Percentiles rank a stretch among this genome's conserved stretches.
Conservation (phyloP, 495 filamentous ascomycete species). For the Xylaria telfairii region DNA sequence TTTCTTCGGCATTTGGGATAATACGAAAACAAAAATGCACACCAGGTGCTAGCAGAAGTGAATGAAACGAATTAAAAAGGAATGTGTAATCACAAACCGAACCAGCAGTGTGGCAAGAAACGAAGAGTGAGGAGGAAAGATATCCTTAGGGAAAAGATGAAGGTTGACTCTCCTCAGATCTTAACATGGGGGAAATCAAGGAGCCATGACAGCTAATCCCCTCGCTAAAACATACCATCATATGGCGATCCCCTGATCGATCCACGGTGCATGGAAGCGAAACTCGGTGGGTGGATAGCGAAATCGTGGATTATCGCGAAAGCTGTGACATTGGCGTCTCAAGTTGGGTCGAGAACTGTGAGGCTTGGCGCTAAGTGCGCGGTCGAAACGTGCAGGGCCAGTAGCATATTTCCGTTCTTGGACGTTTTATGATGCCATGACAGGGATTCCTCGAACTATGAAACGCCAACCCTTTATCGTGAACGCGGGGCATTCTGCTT, state of each 20-base stretch:
- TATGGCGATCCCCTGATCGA: background rate
- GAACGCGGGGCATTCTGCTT: constrained; percentile 2
- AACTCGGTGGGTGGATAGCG: constrained; percentile 6
- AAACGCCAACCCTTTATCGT: constrained; percentile 2
- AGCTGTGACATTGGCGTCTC: constrained; percentile 22
- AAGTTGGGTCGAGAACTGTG: constrained; percentile 19
- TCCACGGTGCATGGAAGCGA: constrained; percentile 12
- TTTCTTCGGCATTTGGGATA: constrained; percentile 38
- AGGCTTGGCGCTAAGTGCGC: constrained; percentile 19
- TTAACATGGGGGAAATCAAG: background rate
- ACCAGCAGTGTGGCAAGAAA: constrained; percentile 33
- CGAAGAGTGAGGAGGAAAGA: constrained; percentile 23
- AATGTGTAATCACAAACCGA: constrained; percentile 22
- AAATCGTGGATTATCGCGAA: constrained; percentile 4
- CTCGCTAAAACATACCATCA: constrained; percentile 18
- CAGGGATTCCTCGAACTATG: constrained; percentile 13
- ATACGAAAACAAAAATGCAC: constrained; percentile 41
- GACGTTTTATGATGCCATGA: background rate
- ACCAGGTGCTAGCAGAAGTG: constrained; percentile 46
- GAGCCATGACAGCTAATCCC: background rate
- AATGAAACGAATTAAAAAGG: constrained; percentile 24
- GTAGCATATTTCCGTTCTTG: constrained; percentile 7
- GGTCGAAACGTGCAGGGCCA: constrained; percentile 8
- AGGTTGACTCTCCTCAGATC: background rate
- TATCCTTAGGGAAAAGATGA: background rate